Base-by-base conservation (phyloP, 23 red algal species). In the Gracilariopsis chorda region DNA sequence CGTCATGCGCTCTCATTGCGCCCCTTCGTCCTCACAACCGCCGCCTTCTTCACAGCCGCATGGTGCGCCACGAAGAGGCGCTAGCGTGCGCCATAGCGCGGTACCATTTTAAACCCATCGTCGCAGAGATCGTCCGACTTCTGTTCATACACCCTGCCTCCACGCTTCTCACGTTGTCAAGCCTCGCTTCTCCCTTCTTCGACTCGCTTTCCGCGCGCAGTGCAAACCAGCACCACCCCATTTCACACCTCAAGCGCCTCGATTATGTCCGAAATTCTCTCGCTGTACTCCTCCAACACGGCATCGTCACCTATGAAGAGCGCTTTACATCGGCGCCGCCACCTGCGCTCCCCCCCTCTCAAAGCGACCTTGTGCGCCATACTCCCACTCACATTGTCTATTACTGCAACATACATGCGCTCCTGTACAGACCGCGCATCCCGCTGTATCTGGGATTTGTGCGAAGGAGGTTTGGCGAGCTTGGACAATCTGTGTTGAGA, bases 81-180 rank as follows among this genome's bases (percentile, higher is more conserved):
- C 77, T 91, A n/a, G 88, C 88, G 57, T 79, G 73, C 23, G 73
- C 77, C 53, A 73, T 91, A 59, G 73, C 68, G 36, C 88, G 88
- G 2, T 45, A 51, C 43, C 75, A 91, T 14, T 91, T 91, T 41
- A 74, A 56, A 34, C 74, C 73, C 47, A 53, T 82, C 7, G 63
- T 82, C 36, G 88, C 75, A 39, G 75, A 82, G 57, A 53, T 49
- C 4, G 57, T 80, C 2, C 88, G 88, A 11, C 37, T 82, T 23
- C 62, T 91, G 1, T 74, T 78, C 48, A 36, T 60, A 32, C 51
- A 80, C 20, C 88, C 88, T 3, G 88, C 51, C 62, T 62, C 49
- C 69, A 77, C 85, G 14, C 40, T 89, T 10, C 23, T 39, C 41
- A 27, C 42, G 52, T 35, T 89, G 13, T 28, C 58, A 2, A 20